Percentiles rank a stretch among this genome's conserved stretches.
These are phyloP conservation scores for Cicer arietinum DNA, from an alignment of 306 rosid genomes.

Conservation along the genomic window DNA sequence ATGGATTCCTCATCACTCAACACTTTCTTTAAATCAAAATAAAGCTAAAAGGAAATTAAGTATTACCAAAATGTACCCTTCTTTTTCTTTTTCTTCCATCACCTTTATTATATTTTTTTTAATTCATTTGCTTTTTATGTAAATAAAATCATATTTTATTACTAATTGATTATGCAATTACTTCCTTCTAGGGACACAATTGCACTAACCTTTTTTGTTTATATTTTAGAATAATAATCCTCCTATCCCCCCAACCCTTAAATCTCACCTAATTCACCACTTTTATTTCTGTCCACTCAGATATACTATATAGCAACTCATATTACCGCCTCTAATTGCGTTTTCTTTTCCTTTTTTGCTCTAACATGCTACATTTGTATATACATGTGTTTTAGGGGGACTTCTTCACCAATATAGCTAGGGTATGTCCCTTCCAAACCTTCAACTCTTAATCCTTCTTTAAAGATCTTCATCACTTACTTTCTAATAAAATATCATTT, in stretches of 20 bases:
- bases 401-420: conserved; percentile 9
- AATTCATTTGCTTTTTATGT: conserved; percentile 37
- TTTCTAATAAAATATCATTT: background rate
- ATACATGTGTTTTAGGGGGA: conserved; percentile 29
- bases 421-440: conserved; percentile 25
- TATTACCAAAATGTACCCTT: conserved; percentile 53
- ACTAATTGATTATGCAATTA: conserved; percentile 44
- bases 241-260: background rate
- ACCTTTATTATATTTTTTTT: conserved; percentile 27
- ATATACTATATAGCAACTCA: background rate
- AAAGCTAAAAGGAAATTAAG: conserved; percentile 48
- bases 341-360: conserved; percentile 41
- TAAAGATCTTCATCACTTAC: background rate
- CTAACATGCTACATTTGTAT: conserved; percentile 49
- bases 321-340: conserved; percentile 44
- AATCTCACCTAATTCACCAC: conserved; percentile 58
- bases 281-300: conserved; percentile 47
- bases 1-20: conserved; percentile 79
- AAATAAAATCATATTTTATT: conserved; percentile 49
- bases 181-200: conserved; percentile 49
- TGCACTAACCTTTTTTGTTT: conserved; percentile 54
- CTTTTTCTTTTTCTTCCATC: conserved; percentile 53
- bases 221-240: conserved; percentile 52
- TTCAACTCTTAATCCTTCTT: background rate
- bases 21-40: conserved; percentile 51